phyloP scores from a whole-genome alignment of 2,329 filamentous ascomycete species.

The Hortaea werneckii region DNA sequence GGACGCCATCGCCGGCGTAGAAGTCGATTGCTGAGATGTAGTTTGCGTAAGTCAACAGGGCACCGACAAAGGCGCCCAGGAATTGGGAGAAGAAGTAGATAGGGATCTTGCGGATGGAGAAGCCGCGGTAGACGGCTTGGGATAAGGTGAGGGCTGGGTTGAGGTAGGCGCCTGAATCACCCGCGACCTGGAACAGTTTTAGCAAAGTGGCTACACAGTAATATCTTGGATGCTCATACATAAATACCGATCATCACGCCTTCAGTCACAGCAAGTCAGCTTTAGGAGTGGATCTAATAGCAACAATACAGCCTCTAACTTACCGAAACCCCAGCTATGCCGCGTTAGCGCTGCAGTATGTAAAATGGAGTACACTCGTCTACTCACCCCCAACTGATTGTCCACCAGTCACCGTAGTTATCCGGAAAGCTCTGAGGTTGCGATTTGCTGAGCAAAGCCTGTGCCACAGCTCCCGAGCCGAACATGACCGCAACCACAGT shows the following conservation, averaged over 20 bases:
- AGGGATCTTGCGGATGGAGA: conserved; percentile 60
- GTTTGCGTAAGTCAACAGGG: conserved; percentile 35
- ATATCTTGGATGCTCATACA: no score
- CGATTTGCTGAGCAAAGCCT: conserved; percentile 26
- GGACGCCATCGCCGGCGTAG: conserved; percentile 50
- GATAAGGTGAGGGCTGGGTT: conserved; percentile 57
- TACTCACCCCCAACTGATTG: background rate
- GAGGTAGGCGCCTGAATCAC: background rate
- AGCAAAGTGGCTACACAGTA: no score
- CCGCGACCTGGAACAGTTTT: background rate
- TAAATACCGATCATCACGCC: conserved; percentile 56
- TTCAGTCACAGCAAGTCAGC: no score
- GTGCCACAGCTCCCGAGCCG: conserved; percentile 35
- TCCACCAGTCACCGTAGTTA: background rate
- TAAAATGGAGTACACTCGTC: no score
- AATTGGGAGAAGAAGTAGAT: conserved; percentile 57
- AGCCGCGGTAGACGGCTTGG: conserved; percentile 57
- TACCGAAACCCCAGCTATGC: conserved; percentile 38
- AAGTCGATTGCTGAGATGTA: conserved; percentile 48
- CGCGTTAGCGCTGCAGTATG: conserved; percentile 30
- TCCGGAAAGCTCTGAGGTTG: background rate
- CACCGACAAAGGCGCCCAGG: conserved; percentile 55
- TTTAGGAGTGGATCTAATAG: no score
- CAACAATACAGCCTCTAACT: no score
- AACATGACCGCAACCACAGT: conserved; percentile 34